A percentile compares a stretch with the other conserved stretches of the same genome.
Evolutionary conservation across 2,329 filamentous ascomycete species (phyloP).

Genomic region (Fusarium denticulatum): DNA sequence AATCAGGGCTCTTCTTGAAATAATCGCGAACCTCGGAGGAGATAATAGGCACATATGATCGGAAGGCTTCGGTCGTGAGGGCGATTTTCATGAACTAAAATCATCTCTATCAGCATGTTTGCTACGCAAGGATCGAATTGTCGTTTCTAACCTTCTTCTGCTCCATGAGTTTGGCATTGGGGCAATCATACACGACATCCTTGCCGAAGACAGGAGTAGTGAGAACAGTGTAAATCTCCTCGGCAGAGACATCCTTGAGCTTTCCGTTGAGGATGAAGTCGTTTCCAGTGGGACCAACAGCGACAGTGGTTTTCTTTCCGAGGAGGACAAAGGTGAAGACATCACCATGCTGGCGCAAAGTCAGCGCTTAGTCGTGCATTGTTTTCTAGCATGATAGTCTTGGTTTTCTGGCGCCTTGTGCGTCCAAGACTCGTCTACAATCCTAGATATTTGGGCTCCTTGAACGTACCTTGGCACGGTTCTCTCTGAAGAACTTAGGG

Average conservation of each 20-base stretch:
- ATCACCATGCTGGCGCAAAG: conserved; percentile 75
- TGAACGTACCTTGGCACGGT: conserved; percentile 74
- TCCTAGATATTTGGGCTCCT: neutral
- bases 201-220: conserved; percentile 79
- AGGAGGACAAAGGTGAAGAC: conserved; percentile 90
- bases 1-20: conserved; percentile 71
- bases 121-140: neutral
- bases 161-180: conserved; percentile 92
- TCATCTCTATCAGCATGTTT: conserved; percentile 23
- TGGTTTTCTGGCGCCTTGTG: neutral
- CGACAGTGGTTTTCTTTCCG: conserved; percentile 89
- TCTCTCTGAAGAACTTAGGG: conserved; percentile 82
- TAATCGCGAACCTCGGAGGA: conserved; percentile 78
- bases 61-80: conserved; percentile 79
- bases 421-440: neutral
- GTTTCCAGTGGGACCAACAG: conserved; percentile 82
- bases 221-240: conserved; percentile 87
- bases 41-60: conserved; percentile 81
- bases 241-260: conserved; percentile 87
- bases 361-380: conserved; percentile 15
- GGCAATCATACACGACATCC: conserved; percentile 91
- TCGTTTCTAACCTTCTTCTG: conserved; percentile 80
- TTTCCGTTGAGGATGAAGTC: conserved; percentile 94
- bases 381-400: neutral
- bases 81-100: conserved; percentile 81